These are phyloP conservation scores for Cladobotryum mycophilum DNA, from an alignment of 2,329 filamentous ascomycete genomes.

Conservation along the genomic window DNA sequence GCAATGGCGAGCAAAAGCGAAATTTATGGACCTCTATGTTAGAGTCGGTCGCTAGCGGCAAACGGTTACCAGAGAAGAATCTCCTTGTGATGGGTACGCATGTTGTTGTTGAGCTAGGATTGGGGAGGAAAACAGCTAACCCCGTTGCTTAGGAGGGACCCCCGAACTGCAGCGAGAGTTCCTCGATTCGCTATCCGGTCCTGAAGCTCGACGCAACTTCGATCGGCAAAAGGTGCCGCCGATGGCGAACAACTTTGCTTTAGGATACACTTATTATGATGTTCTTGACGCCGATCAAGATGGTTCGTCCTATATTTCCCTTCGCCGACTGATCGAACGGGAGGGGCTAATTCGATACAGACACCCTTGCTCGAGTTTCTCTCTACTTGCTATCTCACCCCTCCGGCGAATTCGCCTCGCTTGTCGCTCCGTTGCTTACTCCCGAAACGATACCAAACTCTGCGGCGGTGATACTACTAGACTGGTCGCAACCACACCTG, in stretches of 20 bases:
- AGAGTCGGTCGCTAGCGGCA: conserved; percentile 82
- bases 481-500: conserved; percentile 89
- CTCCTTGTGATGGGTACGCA: conserved; percentile 71
- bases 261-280: conserved; percentile 94
- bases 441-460: conserved; percentile 79
- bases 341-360: conserved; percentile 39
- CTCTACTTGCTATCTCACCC: conserved; percentile 84
- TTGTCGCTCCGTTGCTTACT: conserved; percentile 78
- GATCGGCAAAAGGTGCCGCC: conserved; percentile 63
- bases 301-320: conserved; percentile 45
- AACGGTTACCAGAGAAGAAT: conserved; percentile 86
- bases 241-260: conserved; percentile 83
- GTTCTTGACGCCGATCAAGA: conserved; percentile 91
- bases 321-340: background rate
- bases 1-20: conserved; percentile 67
- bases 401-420: conserved; percentile 72
- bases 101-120: background rate
- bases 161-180: conserved; percentile 81
- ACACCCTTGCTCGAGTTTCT: conserved; percentile 83
- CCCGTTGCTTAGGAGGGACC: conserved; percentile 59
- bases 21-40: conserved; percentile 95
- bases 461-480: conserved; percentile 82
- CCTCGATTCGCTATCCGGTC: conserved; percentile 56
- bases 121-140: conserved; percentile 22
- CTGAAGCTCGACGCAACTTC: conserved; percentile 46